Evolutionary conservation across 1,284 basidiomycete species (phyloP).

Genomic region (Heterobasidion parviporum): DNA sequence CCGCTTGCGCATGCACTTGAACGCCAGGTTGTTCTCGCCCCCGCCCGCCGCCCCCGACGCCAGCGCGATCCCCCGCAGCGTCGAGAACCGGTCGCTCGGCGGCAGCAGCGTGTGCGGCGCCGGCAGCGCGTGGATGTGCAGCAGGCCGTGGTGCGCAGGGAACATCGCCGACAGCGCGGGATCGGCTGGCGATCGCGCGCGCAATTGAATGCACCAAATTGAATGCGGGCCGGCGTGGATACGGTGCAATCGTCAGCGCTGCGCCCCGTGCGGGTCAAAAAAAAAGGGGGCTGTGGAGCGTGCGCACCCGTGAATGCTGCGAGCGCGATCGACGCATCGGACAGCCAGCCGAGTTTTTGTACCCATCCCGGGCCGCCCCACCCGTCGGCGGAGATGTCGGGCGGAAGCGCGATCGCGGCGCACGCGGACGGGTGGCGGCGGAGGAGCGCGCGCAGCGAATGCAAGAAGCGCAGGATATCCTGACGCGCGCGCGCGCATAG

Average conservation of each 20-base stretch:
- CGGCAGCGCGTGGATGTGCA: constrained; percentile 71
- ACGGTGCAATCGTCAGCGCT: neutral
- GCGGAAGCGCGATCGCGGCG: constrained; percentile 61
- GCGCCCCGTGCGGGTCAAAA: neutral
- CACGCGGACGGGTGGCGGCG: constrained; percentile 49
- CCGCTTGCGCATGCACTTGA: constrained; percentile 85
- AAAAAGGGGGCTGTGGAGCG: neutral
- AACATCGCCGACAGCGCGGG: constrained; percentile 61
- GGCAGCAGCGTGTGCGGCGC: constrained; percentile 59
- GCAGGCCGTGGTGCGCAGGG: constrained; percentile 77
- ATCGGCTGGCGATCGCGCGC: constrained; percentile 37
- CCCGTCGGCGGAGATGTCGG: constrained; percentile 45
- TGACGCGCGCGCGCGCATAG: constrained; percentile 20
- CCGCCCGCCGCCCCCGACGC: constrained; percentile 40
- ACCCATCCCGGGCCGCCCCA: constrained; percentile 62
- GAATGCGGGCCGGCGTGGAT: neutral
- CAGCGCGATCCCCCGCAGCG: constrained; percentile 62
- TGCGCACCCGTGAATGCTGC: constrained; percentile 72
- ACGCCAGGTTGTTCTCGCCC: constrained; percentile 93
- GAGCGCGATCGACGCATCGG: constrained; percentile 70
- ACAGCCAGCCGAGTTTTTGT: constrained; percentile 71
- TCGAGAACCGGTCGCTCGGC: constrained; percentile 70
- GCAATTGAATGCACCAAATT: neutral
- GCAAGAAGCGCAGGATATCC: constrained; percentile 67
- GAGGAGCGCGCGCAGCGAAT: constrained; percentile 55